Conservation (phyloP, 176 grass and related monocot genomes). For the Alloteropsis semialata region DNA sequence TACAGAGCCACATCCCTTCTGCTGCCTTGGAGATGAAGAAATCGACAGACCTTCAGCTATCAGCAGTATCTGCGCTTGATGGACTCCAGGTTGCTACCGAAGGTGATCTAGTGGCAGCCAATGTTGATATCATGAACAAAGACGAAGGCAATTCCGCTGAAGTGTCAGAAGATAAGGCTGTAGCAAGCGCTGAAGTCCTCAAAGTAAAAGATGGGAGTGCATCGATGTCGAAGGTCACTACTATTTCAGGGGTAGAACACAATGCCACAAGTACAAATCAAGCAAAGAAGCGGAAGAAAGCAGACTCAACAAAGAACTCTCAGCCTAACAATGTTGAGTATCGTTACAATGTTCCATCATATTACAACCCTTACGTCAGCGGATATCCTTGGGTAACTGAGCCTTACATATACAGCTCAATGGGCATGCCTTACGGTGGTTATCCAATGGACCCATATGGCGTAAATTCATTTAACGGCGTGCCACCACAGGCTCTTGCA, state of each 20-base stretch:
- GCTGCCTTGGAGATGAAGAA: constrained; percentile 27
- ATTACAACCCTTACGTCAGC: constrained; percentile 34
- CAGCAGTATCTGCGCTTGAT: constrained; percentile 27
- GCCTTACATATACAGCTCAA: constrained; percentile 33
- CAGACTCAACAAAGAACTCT: constrained; percentile 16
- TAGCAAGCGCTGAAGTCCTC: not conserved
- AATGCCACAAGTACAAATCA: constrained; percentile 20
- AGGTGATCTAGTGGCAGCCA: not conserved
- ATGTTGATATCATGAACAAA: constrained; percentile 24
- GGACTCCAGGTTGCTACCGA: not conserved
- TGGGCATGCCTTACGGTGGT: constrained; percentile 30
- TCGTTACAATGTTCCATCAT: constrained; percentile 32
- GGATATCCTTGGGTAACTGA: constrained; percentile 35
- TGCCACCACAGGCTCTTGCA: constrained; percentile 21
- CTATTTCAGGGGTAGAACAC: constrained; percentile 15
- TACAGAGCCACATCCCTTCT: constrained; percentile 11
- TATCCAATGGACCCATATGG: constrained; percentile 27
- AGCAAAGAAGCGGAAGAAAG: constrained; percentile 36
- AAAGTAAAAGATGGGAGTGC: constrained; percentile 21
- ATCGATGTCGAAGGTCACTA: not conserved
- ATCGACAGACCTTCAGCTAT: not conserved
- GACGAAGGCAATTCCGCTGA: constrained; percentile 31
- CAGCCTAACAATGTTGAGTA: constrained; percentile 28
- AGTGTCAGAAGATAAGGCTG: constrained; percentile 16
- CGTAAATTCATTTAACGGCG: constrained; percentile 5